Base-by-base conservation (phyloP, 768 basidiomycete species). In the Suillus hirtellus region DNA sequence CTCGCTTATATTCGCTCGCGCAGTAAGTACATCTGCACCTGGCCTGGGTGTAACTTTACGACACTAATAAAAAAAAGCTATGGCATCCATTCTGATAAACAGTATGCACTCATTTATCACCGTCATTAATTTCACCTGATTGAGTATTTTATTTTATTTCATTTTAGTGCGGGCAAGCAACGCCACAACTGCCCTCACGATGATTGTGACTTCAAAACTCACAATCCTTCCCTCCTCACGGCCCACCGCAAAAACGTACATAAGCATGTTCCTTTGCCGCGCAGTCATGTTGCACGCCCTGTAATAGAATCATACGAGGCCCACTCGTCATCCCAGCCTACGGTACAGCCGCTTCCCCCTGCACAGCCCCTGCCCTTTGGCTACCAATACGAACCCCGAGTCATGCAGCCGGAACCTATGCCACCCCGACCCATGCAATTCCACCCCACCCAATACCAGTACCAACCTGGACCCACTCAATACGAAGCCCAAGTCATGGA, bases 171-270 rank as follows among this genome's bases (percentile, higher is more conserved):
- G 2, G 71, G 74, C 12, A 65, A 68, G 40, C 37, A 60, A 19
- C 63, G 24, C 0, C 73, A 62, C n/a, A 2, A 1, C 21, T 62
- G 61, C 35, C 61, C 38, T 43, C 35, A 62, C 11, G 42, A 31
- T 17, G 40, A 12, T 15, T 62, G 73, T 52, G 44, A 62, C 15
- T 75, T 64, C 50, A 64, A 44, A 38, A 75, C 74, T 1, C 21
- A 62, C 2, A 70, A 74, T 46, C 71, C 74, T 17, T 68, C 72
- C 0, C 63, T 66, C 21, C 43, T 75, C 8, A 64, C 72, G 12
- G 71, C 61, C 53, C 71, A 75, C 53, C 65, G 74, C 9, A 65
- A 70, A 43, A 59, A 49, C 15, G 8, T 19, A 12, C 74, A 75
- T 19, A 67, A 60, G 1, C 65, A 74, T 35, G 19, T 67, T 14